Conservation (phyloP, 1,139 yeast genomes). For the Hemisphaericaspora lyxosophila region DNA sequence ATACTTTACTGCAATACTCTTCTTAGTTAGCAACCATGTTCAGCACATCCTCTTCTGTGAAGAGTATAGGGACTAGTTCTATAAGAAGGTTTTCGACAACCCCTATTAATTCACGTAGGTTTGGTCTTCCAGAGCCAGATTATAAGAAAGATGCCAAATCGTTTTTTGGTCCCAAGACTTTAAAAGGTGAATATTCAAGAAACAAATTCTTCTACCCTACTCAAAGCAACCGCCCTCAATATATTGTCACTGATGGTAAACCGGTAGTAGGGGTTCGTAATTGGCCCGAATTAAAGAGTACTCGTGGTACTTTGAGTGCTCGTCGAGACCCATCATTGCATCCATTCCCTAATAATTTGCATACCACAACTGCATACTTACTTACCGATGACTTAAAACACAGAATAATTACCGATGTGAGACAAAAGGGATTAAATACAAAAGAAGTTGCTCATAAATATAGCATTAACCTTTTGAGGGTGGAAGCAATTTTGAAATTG, state of each 20-base stretch:
- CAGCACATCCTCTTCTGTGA: neutral
- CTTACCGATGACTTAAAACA: constrained; percentile 59
- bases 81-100: constrained; percentile 2
- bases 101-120: neutral
- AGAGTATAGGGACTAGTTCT: neutral
- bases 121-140: neutral
- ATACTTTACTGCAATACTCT: neutral
- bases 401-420: constrained; percentile 58
- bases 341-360: constrained; percentile 79
- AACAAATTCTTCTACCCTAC: constrained; percentile 79
- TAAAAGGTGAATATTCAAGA: constrained; percentile 75
- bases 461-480: constrained; percentile 79
- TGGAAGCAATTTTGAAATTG: constrained; percentile 80
- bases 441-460: constrained; percentile 79
- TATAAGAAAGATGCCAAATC: constrained; percentile 22
- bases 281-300: neutral
- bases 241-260: constrained; percentile 60
- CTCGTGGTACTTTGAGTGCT: neutral
- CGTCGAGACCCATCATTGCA: constrained; percentile 41
- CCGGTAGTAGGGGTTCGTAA: neutral
- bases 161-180: constrained; percentile 81
- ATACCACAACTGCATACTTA: constrained; percentile 65
- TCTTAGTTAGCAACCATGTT: neutral
- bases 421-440: constrained; percentile 50
- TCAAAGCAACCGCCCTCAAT: constrained; percentile 71